Base-by-base conservation (phyloP, 805 yeast genomes). In the Saturnispora besseyi region DNA sequence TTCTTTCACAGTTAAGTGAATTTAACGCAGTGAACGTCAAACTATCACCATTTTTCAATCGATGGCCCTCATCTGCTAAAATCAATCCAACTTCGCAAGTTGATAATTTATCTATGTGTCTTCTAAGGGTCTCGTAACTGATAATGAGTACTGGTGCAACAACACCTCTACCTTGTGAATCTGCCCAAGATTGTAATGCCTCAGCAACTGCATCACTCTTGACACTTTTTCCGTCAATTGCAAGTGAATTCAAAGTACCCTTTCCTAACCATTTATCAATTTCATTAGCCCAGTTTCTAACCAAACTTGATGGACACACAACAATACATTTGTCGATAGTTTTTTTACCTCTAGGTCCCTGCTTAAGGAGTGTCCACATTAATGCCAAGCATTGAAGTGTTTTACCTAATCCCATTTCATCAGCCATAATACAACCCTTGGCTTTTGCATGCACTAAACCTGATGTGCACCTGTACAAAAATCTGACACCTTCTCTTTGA, bases 391-490 rank as follows among this genome's bases (percentile, higher is more conserved):
- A 91, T 67, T 91, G 99, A 51, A 93, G 71, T 3, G 99, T 91
- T 67, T 91, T 91, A 51, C 99, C 99, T 41, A 91, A 74, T 2
- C 99, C 99, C 99, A 93, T 91, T 65, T 91, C 99, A 68, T 91
- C 99, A 13, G 99, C 99, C 47, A 91, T 70, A 44, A 91, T 93
- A 18, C 99, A 91, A 3, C 99, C 99, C 60, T 84, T 80, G 0
- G 97, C 97, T 32, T 84, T 73, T 7, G 87, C 77, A 62, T 84
- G 88, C 28, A 83, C 77, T 32, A 90, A 67, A 0, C 99, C 99
- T 1, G 96, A 77, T 0, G 95, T 88, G 66, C 99, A 91, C 49
- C 90, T 70, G 60, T 89, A 93, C 51, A 93, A 68, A 62, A 93
- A 93, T 63, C 87, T 79, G 40, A 91, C 96, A 55, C 99, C 99